Percentiles rank a stretch among this genome's conserved stretches.
These are phyloP conservation scores for Picochlorum sp. DNA, from an alignment of 139 green algal genomes.

Conservation along the genomic window DNA sequence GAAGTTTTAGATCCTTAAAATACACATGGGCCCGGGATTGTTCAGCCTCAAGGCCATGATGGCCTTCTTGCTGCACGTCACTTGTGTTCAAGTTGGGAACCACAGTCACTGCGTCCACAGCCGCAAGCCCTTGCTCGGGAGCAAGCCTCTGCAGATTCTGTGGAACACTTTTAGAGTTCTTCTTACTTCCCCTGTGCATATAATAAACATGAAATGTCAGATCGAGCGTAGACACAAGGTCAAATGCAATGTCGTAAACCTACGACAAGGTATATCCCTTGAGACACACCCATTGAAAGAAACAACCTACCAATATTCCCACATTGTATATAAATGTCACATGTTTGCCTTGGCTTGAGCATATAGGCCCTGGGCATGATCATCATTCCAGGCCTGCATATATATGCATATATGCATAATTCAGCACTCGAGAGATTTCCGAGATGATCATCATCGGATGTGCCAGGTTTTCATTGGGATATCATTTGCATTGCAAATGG, in stretches of 20 bases:
- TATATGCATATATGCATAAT: too few species aligned
- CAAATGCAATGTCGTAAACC: too few species aligned
- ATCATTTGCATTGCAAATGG: too few species aligned
- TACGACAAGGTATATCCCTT: too few species aligned
- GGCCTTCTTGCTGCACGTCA: background rate
- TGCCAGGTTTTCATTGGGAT: too few species aligned
- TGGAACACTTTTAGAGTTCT: slow-evolving; percentile 6
- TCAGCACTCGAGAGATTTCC: too few species aligned
- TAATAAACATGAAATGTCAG: background rate
- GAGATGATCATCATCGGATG: too few species aligned
- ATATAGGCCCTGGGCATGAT: background rate
- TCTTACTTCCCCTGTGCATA: slow-evolving; percentile 6
- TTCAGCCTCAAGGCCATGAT: slow-evolving; percentile 3
- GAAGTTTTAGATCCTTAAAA: slow-evolving; percentile 47
- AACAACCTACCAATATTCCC: slow-evolving; percentile 5
- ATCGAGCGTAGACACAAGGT: background rate
- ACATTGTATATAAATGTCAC: background rate
- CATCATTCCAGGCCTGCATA: too few species aligned
- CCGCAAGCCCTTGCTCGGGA: slow-evolving; percentile 5
- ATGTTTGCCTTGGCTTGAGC: background rate
- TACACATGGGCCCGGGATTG: slow-evolving; percentile 11
- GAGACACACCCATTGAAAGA: too few species aligned
- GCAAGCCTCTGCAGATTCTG: slow-evolving; percentile 1
- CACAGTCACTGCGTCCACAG: slow-evolving; percentile 12
- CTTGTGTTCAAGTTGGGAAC: slow-evolving; percentile 1